phyloP scores from a whole-genome alignment of 805 yeast genomes.

The Barnettozyma pratensis region DNA sequence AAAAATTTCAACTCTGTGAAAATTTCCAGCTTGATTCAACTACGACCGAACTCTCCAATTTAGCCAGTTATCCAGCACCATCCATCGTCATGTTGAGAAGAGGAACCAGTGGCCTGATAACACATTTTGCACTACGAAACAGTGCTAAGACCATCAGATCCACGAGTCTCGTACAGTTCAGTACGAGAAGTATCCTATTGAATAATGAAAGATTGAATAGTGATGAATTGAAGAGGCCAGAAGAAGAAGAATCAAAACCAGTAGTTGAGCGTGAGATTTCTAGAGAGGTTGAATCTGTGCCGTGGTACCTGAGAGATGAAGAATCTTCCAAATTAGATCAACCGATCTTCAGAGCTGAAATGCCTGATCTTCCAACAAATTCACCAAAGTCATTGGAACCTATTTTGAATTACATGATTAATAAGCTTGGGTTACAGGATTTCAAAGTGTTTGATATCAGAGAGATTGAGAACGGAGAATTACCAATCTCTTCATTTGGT shows the following conservation, averaged over 20 bases:
- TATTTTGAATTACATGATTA: constrained; percentile 42
- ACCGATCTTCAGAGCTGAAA: constrained; percentile 28
- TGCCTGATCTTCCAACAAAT: constrained; percentile 56
- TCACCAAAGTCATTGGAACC: constrained; percentile 49
- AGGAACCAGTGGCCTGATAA: too few species aligned
- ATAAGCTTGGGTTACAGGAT: constrained; percentile 62
- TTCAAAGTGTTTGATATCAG: constrained; percentile 62
- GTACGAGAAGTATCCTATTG: too few species aligned
- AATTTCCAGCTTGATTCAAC: too few species aligned
- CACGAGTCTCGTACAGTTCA: too few species aligned
- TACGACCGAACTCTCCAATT: too few species aligned
- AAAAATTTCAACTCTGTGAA: too few species aligned
- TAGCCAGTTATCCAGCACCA: too few species aligned
- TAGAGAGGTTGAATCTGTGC: constrained; percentile 26
- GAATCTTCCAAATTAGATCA: constrained; percentile 32
- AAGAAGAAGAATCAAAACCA: not conserved
- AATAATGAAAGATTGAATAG: too few species aligned
- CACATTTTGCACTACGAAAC: too few species aligned
- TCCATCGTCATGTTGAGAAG: too few species aligned
- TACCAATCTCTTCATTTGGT: constrained; percentile 35
- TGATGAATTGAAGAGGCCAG: too few species aligned
- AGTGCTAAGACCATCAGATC: too few species aligned
- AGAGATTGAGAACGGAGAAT: constrained; percentile 26
- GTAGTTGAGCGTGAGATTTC: not conserved
- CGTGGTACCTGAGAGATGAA: constrained; percentile 58